Evolutionary conservation across 2,329 filamentous ascomycete species (phyloP), one percentile per base, ranked within the genome.

Genomic region (Fusarium mundagurra): DNA sequence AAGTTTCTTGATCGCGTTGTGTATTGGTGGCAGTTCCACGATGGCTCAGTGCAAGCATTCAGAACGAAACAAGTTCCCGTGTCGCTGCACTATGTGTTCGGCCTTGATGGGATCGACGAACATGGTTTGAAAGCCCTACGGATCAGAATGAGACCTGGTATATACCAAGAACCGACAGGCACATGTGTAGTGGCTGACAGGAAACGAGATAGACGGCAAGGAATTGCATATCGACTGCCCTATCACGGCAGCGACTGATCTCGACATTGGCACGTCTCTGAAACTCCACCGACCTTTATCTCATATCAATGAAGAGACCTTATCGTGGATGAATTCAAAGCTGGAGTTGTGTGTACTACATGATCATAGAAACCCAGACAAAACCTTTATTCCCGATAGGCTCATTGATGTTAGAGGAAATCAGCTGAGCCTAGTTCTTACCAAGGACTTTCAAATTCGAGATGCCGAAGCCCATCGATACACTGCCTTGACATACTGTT

Each of bases 131-230:
- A 17, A 0, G 45, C 45, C 6, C 45, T 48, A 1, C 14, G 27
- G 0, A 22, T 48, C 4, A 31, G 14, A 12, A 6, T 17, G 6
- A 48, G 6, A 31, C 27, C 20, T 3, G 9, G 27, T 48, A 31
- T 0, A 0, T 5, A 3, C 6, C 20, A 12, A 12, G 0, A 0
- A 17, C 0, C 13, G 9, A 0, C 5, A 29, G 13, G 6, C 0
- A 22, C 0, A 17, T 2, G 20, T 9, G 27, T 6, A 8, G 6
- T 11, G 0, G 10, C 45, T 31, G 5, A 48, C 14, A 17, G 3
- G 20, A 31, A 31, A 12, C 4, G 27, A n/a, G 0, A 8, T 3
- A 48, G 45, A 2, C 3, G 20, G 4, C 14, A 0, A 31, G 0
- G 3, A 48, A 17, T 17, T 31, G 14, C 4, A 3, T 9, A 12